Evolutionary conservation across 345 rosid species (phyloP).

Genomic region (Salix purpurea): DNA sequence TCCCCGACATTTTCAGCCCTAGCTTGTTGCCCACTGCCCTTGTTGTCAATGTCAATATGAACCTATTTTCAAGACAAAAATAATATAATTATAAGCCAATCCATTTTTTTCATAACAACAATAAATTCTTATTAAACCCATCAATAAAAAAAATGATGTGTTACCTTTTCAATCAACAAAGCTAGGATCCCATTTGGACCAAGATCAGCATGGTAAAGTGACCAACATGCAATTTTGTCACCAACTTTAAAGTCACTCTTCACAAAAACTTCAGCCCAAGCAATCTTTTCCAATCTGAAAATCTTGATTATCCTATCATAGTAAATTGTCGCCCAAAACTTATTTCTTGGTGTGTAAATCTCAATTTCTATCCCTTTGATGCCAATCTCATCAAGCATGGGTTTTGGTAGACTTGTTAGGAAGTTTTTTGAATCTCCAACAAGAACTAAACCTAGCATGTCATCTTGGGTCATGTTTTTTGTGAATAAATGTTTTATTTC

Average conservation of each 20-base stretch:
- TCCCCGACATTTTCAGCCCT: no score
- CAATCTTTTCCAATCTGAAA: background rate
- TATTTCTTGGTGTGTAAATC: background rate
- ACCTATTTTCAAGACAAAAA: no score
- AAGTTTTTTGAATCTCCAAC: background rate
- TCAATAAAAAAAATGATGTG: background rate
- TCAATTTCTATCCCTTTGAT: slow-evolving; percentile 4
- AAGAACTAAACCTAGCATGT: slow-evolving; percentile 1
- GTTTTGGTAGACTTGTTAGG: background rate
- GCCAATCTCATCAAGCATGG: background rate
- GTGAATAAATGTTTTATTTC: background rate
- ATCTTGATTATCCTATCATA: background rate
- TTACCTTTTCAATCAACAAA: slow-evolving; percentile 9
- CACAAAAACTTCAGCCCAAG: background rate
- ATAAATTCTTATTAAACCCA: background rate
- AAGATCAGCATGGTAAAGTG: background rate
- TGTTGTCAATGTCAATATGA: no score
- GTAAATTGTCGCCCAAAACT: background rate
- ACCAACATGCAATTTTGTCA: background rate
- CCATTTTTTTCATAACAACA: background rate
- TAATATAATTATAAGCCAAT: background rate
- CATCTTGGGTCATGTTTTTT: background rate
- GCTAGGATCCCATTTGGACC: background rate
- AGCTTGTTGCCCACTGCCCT: no score
- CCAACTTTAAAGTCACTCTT: background rate